Conservation (phyloP, 2,329 filamentous ascomycete genomes). For the Macrophomina tecta region DNA sequence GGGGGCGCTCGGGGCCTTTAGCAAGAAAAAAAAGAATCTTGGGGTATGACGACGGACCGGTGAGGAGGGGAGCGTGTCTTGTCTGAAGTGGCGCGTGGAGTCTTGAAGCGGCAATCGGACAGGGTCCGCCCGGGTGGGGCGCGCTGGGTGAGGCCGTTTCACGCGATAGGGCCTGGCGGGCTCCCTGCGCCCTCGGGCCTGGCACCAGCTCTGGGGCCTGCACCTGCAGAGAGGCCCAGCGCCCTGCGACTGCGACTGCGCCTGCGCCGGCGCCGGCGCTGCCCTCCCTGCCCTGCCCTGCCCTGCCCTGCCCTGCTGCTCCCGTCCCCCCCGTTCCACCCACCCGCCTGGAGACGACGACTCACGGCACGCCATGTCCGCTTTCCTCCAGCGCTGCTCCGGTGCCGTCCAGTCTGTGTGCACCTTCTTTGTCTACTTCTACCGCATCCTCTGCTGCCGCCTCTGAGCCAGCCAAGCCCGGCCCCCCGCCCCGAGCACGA, state of each 20-base stretch:
- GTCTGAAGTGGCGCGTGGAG: constrained; percentile 23
- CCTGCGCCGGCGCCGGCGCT: neutral
- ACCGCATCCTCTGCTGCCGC: constrained; percentile 28
- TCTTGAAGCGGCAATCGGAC: neutral
- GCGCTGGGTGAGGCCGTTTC: constrained; percentile 1
- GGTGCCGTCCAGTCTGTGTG: neutral
- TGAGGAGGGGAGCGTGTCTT: constrained; percentile 23
- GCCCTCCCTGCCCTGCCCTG: too few relatives aligned
- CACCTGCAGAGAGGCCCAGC: too few relatives aligned
- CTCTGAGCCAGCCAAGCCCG: neutral
- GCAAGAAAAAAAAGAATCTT: constrained; percentile 15
- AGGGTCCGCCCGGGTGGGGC: neutral
- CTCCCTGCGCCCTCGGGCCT: too few relatives aligned
- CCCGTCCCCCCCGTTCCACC: neutral
- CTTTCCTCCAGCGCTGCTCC: constrained; percentile 4
- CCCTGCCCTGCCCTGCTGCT: neutral
- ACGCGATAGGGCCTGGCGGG: neutral
- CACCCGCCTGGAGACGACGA: neutral
- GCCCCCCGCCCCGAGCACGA: neutral
- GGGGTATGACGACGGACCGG: constrained; percentile 12
- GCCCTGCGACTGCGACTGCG: neutral
- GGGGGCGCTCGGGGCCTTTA: constrained; percentile 11
- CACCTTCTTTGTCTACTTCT: constrained; percentile 26
- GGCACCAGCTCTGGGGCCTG: too few relatives aligned
- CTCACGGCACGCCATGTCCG: neutral